Percentiles rank a stretch among this genome's conserved stretches.
Evolutionary conservation across 176 grass and related monocot species (phyloP).

Genomic region (Calamus simplicifolius): DNA sequence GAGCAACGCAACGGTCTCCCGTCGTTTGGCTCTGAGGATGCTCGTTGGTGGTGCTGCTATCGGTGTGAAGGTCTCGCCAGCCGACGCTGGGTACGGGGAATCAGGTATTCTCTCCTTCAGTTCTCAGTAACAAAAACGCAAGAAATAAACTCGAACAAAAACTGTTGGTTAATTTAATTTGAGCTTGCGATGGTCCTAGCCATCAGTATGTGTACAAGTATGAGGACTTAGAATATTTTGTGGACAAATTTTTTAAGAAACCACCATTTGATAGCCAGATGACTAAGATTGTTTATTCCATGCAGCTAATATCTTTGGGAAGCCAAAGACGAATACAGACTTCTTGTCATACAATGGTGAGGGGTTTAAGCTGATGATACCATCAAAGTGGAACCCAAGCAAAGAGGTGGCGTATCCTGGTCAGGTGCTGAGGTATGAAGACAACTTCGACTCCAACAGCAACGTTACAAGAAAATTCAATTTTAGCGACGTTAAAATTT

Average conservation of each 20-base stretch:
- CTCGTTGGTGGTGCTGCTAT: conserved; percentile 51
- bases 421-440: conserved; percentile 87
- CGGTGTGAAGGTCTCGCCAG: conserved; percentile 54
- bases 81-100: conserved; percentile 88
- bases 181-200: too few species aligned
- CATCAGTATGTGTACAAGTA: too few species aligned
- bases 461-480: too few species aligned
- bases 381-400: conserved; percentile 94
- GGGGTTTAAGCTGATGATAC: conserved; percentile 77
- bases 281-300: not conserved
- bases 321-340: conserved; percentile 71
- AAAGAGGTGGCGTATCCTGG: conserved; percentile 80
- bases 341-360: conserved; percentile 64
- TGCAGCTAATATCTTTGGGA: conserved; percentile 82
- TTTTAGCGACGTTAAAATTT: too few species aligned
- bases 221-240: too few species aligned
- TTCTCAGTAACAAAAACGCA: not conserved
- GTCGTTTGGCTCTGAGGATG: conserved; percentile 55
- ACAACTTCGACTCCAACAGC: conserved; percentile 93
- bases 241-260: too few species aligned
- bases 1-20: conserved; percentile 25
- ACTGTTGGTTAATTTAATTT: too few species aligned
- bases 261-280: too few species aligned
- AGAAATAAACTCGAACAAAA: too few species aligned
- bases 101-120: conserved; percentile 30